Conservation (phyloP, 1,284 basidiomycete genomes). For the Flammula alnicola region DNA sequence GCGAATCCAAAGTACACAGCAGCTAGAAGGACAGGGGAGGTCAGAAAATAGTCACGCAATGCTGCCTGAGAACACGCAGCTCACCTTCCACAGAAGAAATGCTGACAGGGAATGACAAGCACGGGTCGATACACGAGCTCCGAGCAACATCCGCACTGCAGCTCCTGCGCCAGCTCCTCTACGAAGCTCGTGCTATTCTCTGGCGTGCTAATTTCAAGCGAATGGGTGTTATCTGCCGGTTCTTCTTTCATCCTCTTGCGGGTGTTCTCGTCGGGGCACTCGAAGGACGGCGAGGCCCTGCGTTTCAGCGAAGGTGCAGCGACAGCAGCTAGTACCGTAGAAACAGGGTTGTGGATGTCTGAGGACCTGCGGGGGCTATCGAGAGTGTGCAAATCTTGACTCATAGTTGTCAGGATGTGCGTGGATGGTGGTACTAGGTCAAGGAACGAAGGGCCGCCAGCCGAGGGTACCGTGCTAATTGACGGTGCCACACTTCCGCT, state of each 20-base stretch:
- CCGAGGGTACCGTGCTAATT: slow-evolving; percentile 27
- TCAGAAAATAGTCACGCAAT: slow-evolving; percentile 13
- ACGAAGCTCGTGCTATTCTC: slow-evolving; percentile 40
- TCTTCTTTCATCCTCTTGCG: slow-evolving; percentile 67
- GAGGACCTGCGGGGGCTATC: slow-evolving; percentile 12
- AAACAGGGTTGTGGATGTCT: slow-evolving; percentile 6
- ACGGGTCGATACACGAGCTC: slow-evolving; percentile 79
- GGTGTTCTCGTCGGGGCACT: slow-evolving; percentile 50
- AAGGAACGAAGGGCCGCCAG: slow-evolving; percentile 28
- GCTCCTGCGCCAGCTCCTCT: slow-evolving; percentile 69
- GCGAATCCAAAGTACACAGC: slow-evolving; percentile 76
- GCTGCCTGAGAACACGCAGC: slow-evolving; percentile 11
- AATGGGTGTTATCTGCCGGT: slow-evolving; percentile 23
- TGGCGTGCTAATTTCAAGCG: slow-evolving; percentile 22
- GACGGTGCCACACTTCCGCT: slow-evolving; percentile 27
- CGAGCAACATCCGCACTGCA: slow-evolving; percentile 83
- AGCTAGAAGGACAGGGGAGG: slow-evolving; percentile 47
- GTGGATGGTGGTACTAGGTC: slow-evolving; percentile 32
- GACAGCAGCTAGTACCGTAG: slow-evolving; percentile 19
- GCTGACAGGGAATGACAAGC: slow-evolving; percentile 77
- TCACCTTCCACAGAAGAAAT: slow-evolving; percentile 86
- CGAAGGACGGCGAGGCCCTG: slow-evolving; percentile 62
- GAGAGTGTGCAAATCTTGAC: slow-evolving; percentile 21
- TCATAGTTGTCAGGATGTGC: slow-evolving; percentile 29
- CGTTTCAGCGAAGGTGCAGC: slow-evolving; percentile 56